Conservation (phyloP, 2,329 filamentous ascomycete species). For the Trichoderma asperellum region DNA sequence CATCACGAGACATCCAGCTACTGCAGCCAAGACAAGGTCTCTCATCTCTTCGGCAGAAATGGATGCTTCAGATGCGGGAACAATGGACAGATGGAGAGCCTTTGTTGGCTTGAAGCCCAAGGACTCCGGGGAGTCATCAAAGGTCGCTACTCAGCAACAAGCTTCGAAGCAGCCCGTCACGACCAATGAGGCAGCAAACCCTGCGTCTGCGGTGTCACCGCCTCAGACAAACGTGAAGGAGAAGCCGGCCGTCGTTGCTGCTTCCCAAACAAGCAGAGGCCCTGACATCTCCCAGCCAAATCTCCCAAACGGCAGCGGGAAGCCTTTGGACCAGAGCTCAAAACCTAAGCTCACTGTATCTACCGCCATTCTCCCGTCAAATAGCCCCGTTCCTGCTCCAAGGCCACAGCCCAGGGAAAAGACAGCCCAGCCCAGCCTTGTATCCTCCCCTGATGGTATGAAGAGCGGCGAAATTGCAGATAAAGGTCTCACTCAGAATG, state of each 20-base stretch:
- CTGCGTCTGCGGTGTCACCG: not conserved
- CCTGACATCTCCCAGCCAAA: not conserved
- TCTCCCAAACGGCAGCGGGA: not conserved
- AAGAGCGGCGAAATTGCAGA: not conserved
- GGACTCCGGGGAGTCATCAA: constrained; percentile 18
- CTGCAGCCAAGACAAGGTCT: constrained; percentile 36
- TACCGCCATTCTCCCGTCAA: not conserved
- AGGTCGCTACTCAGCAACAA: constrained; percentile 9
- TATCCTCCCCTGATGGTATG: not conserved
- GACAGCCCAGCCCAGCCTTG: not conserved
- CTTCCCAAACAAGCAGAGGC: not conserved
- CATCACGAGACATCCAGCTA: constrained; percentile 42
- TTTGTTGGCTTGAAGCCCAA: constrained; percentile 36
- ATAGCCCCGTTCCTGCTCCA: not conserved
- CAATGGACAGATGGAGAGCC: constrained; percentile 41
- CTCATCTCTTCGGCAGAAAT: constrained; percentile 38
- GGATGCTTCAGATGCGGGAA: constrained; percentile 39
- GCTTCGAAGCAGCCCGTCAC: not conserved
- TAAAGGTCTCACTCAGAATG: not conserved
- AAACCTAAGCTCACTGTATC: constrained; percentile 10
- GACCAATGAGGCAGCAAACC: not conserved
- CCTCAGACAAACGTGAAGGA: not conserved
- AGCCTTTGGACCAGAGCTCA: not conserved
- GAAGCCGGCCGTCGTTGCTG: not conserved
- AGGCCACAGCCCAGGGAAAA: not conserved